Evolutionary conservation across 108 stramenopile species (phyloP).

Genomic region (Craspedostauros australis): DNA sequence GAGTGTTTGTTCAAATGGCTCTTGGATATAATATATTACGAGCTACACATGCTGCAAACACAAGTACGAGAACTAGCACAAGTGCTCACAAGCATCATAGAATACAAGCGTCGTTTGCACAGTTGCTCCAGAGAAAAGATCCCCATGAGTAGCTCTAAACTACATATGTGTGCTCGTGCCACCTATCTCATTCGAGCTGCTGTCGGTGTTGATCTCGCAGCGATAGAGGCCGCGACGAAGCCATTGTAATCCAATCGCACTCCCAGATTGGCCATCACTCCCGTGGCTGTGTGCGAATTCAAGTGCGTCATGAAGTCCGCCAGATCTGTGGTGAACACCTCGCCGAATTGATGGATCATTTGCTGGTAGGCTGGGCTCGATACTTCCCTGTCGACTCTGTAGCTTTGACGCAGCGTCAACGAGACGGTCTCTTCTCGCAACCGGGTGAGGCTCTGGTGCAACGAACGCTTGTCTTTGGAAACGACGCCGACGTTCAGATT

Average conservation of each 20-base stretch:
- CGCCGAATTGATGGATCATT: slow-evolving; percentile 72
- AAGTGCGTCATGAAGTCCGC: slow-evolving; percentile 70
- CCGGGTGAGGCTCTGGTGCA: slow-evolving; percentile 16
- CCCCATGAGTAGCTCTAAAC: too few species aligned
- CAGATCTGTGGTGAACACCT: slow-evolving; percentile 69
- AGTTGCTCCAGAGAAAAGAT: too few species aligned
- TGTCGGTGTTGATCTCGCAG: too few species aligned
- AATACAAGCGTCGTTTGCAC: too few species aligned
- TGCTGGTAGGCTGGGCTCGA: slow-evolving; percentile 58
- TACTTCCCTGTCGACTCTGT: slow-evolving; percentile 56
- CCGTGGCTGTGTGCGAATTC: slow-evolving; percentile 44
- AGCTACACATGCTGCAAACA: too few species aligned
- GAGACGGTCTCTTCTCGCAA: slow-evolving; percentile 19
- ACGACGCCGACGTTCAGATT: slow-evolving; percentile 22
- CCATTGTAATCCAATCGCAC: slow-evolving; percentile 85
- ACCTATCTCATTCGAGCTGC: too few species aligned
- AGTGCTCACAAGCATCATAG: too few species aligned
- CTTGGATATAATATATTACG: too few species aligned
- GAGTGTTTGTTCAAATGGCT: too few species aligned
- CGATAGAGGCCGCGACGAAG: slow-evolving; percentile 50
- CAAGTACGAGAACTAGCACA: too few species aligned
- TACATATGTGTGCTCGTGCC: too few species aligned
- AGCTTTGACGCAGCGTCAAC: slow-evolving; percentile 17
- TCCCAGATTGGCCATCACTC: slow-evolving; percentile 47
- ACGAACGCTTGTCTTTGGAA: slow-evolving; percentile 10